Percentiles rank a stretch among this genome's conserved stretches.
Evolutionary conservation across 176 grass and related monocot species (phyloP).

Genomic region (Lolium multiflorum): DNA sequence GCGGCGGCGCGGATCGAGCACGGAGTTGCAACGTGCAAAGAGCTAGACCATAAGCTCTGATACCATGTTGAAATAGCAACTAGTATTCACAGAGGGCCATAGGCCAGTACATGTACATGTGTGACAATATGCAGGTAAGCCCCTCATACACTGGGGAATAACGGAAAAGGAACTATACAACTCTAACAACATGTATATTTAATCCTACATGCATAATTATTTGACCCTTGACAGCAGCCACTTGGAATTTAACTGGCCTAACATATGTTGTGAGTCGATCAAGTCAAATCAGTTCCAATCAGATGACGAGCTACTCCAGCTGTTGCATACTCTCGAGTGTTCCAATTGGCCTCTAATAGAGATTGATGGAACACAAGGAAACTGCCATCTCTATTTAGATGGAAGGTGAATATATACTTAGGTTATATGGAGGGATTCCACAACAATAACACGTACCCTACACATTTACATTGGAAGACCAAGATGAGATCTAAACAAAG

Average conservation of each 20-base stretch:
- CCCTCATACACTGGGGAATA: too few species aligned
- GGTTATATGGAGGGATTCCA: too few species aligned
- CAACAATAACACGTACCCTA: neutral
- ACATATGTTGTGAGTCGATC: neutral
- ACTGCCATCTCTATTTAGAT: slow-evolving; percentile 22
- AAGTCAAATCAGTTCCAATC: slow-evolving; percentile 34
- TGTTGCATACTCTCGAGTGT: neutral
- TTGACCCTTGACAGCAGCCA: slow-evolving; percentile 9
- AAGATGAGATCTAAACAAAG: slow-evolving; percentile 32
- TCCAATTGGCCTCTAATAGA: slow-evolving; percentile 12
- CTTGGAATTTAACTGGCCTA: neutral
- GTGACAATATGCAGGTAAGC: too few species aligned
- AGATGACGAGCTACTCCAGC: slow-evolving; percentile 18
- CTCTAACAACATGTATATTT: too few species aligned
- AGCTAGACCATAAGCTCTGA: too few species aligned
- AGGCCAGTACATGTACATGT: too few species aligned
- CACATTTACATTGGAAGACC: neutral
- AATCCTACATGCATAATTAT: neutral
- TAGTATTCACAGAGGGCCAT: too few species aligned
- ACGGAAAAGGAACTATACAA: too few species aligned
- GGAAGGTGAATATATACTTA: too few species aligned
- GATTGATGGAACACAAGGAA: neutral
- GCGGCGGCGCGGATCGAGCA: too few species aligned
- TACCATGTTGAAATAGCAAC: too few species aligned
- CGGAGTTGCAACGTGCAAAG: too few species aligned